A percentile compares a stretch with the other conserved stretches of the same genome.
These are phyloP conservation scores for Beta vulgaris DNA, from an alignment of 148 eudicot species.

Conservation along the genomic window DNA sequence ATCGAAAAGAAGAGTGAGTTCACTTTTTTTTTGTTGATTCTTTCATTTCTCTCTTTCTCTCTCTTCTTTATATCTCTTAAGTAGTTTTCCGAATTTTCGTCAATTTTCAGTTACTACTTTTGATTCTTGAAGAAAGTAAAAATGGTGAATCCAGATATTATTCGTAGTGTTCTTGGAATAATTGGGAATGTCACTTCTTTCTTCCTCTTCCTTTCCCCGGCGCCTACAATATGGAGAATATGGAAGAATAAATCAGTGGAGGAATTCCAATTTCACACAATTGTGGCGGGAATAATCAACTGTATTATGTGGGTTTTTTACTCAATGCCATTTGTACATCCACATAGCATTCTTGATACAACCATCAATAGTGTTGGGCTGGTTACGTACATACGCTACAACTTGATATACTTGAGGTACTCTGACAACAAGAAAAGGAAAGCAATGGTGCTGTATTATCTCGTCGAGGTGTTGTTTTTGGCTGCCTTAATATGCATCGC, in stretches of 20 bases:
- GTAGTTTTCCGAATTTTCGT: too few relatives aligned
- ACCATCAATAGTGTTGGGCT: conserved; percentile 58
- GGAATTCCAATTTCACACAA: conserved; percentile 52
- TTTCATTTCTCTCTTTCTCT: too few relatives aligned
- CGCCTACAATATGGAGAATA: conserved; percentile 49
- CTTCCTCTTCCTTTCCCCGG: conserved; percentile 48
- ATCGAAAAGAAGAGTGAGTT: too few relatives aligned
- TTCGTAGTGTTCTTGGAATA: conserved; percentile 9
- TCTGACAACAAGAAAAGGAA: conserved; percentile 42
- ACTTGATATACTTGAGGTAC: conserved; percentile 41
- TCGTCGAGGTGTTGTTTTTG: conserved; percentile 31
- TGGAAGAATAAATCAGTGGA: conserved; percentile 51
- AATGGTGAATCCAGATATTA: background rate
- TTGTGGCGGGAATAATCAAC: conserved; percentile 45
- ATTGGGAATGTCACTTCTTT: conserved; percentile 49
- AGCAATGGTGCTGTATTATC: conserved; percentile 11
- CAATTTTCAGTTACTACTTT: too few relatives aligned
- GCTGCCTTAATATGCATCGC: conserved; percentile 27
- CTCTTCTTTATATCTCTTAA: too few relatives aligned
- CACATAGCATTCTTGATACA: conserved; percentile 52
- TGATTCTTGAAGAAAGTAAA: background rate
- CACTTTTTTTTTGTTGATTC: too few relatives aligned
- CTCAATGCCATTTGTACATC: conserved; percentile 58
- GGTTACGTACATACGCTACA: conserved; percentile 30
- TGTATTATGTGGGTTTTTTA: conserved; percentile 65